These are phyloP conservation scores for Helenozyma baotianmanensis DNA, from an alignment of 805 yeast genomes.

Conservation along the genomic window DNA sequence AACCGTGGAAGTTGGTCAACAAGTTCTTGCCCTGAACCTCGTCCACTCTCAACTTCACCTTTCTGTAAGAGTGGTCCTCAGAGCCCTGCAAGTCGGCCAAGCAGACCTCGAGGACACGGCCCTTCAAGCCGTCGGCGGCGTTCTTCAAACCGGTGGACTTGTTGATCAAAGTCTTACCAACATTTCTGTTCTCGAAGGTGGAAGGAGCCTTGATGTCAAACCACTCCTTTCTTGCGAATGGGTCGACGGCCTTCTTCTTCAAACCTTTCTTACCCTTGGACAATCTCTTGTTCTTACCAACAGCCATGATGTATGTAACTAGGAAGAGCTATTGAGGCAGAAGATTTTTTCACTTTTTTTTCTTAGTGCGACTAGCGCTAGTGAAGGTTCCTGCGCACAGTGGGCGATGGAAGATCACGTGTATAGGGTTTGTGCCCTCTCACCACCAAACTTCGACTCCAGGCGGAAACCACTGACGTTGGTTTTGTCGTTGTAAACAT, in stretches of 20 bases:
- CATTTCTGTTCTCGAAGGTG: conserved; percentile 96
- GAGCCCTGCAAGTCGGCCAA: conserved; percentile 98
- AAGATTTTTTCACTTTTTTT: conserved; percentile 6
- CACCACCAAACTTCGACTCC: conserved; percentile 7
- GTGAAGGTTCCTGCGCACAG: conserved; percentile 2
- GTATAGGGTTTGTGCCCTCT: conserved; percentile 1
- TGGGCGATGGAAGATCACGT: conserved; percentile 1
- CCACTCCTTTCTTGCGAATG: conserved; percentile 99
- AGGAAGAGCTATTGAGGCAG: conserved; percentile 8
- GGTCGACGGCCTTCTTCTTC: conserved; percentile 99
- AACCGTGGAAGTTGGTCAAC: conserved; percentile 98
- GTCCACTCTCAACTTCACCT: conserved; percentile 95
- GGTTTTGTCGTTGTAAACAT: too few relatives aligned
- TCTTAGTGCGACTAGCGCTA: conserved; percentile 5
- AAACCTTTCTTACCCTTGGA: conserved; percentile 91
- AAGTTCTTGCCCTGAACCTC: conserved; percentile 99
- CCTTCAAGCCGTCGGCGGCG: conserved; percentile 97
- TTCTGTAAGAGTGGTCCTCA: conserved; percentile 98
- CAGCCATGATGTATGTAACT: conserved; percentile 54
- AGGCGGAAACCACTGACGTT: neutral
- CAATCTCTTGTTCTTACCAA: conserved; percentile 87
- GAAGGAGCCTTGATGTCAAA: conserved; percentile 98
- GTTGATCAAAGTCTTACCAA: conserved; percentile 98
- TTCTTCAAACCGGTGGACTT: conserved; percentile 96
- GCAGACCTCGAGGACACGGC: conserved; percentile 93